A percentile compares a stretch with the other conserved stretches of the same genome.
Conservation (phyloP, 495 filamentous ascomycete genomes). For the Penicillium chermesinum region DNA sequence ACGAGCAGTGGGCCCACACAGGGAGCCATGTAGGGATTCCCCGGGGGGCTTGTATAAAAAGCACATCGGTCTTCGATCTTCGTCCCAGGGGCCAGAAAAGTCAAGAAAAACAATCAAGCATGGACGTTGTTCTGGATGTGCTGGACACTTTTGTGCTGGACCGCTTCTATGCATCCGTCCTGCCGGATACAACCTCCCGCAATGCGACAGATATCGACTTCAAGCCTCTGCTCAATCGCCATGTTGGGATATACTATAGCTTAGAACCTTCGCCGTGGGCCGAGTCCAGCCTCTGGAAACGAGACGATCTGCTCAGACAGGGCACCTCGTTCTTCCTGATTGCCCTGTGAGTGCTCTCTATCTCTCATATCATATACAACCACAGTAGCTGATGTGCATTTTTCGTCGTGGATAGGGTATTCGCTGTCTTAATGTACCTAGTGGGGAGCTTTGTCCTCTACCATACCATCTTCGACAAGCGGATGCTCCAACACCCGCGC, state of each 20-base stretch:
- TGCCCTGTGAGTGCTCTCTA: conserved; percentile 60
- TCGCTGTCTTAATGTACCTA: conserved; percentile 65
- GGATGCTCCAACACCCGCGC: conserved; percentile 76
- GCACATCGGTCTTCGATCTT: background rate
- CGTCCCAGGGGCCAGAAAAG: too few species aligned
- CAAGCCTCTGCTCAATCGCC: conserved; percentile 14
- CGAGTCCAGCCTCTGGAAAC: conserved; percentile 59
- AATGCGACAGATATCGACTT: conserved; percentile 6
- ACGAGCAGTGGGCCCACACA: background rate
- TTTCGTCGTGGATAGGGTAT: conserved; percentile 46
- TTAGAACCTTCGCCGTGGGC: conserved; percentile 59
- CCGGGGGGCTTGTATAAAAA: conserved; percentile 5
- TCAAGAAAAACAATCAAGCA: conserved; percentile 21
- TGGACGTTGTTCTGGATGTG: conserved; percentile 76
- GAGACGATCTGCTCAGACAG: conserved; percentile 66
- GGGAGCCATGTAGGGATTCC: conserved; percentile 16
- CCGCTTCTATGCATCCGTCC: conserved; percentile 56
- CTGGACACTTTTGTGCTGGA: conserved; percentile 68
- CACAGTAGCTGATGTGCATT: background rate
- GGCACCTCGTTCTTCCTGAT: conserved; percentile 60
- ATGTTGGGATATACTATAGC: conserved; percentile 52
- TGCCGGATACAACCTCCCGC: conserved; percentile 43
- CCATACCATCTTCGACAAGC: conserved; percentile 84
- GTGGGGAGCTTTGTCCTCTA: conserved; percentile 70
- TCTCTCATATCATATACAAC: too few species aligned